These are phyloP conservation scores for Suillus weaverae DNA, from an alignment of 768 basidiomycete genomes.

Conservation along the genomic window DNA sequence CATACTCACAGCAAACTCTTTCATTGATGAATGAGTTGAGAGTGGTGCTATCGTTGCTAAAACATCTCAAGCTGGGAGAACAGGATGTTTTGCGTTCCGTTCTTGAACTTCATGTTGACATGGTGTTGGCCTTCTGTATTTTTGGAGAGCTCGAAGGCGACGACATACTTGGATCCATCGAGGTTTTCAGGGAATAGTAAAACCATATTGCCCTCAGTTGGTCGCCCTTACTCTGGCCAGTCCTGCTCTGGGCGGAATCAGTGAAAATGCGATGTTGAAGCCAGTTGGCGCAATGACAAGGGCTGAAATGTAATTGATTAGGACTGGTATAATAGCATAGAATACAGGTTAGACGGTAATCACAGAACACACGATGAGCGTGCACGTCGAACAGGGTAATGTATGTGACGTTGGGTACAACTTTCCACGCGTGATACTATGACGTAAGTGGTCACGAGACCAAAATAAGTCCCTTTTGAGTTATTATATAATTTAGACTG, in stretches of 20 bases:
- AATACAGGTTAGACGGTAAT: not conserved
- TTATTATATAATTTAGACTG: not conserved
- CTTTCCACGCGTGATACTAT: not conserved
- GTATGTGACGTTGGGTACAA: not conserved
- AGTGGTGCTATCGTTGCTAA: conserved; percentile 34
- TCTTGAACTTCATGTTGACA: conserved; percentile 77
- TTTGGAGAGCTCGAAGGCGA: conserved; percentile 68
- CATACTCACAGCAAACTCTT: conserved; percentile 21
- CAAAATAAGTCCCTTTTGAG: not conserved
- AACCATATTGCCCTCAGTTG: too few relatives aligned
- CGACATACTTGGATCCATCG: conserved; percentile 28
- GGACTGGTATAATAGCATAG: not conserved
- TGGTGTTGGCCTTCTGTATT: conserved; percentile 63
- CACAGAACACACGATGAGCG: not conserved
- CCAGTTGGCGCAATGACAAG: conserved; percentile 70
- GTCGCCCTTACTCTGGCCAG: conserved; percentile 88
- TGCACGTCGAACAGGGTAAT: not conserved
- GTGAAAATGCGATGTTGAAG: conserved; percentile 78
- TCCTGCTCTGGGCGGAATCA: conserved; percentile 50
- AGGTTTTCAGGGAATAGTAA: not conserved
- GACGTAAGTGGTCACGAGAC: not conserved
- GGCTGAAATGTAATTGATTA: not conserved
- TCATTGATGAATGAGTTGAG: conserved; percentile 21
- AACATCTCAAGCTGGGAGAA: conserved; percentile 71
- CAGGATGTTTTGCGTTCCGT: conserved; percentile 56